Percentiles rank a stretch among this genome's conserved stretches.
Conservation (phyloP, 2,329 filamentous ascomycete genomes). For the Pseudocercospora fuligena region DNA sequence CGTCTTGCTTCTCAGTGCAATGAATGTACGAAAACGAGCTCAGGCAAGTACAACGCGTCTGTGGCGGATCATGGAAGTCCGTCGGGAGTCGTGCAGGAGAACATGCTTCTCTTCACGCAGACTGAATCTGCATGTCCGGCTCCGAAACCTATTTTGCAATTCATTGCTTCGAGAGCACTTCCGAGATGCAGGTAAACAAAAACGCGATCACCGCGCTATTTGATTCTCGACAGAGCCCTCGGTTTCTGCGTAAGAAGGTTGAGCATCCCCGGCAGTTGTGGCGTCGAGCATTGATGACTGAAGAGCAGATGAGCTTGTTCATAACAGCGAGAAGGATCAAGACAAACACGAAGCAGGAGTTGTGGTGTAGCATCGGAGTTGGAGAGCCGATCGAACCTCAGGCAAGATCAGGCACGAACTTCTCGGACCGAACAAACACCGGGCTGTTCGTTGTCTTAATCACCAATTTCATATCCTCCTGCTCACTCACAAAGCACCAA, state of each 20-base stretch:
- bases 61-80: not conserved
- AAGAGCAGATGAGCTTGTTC: too few species aligned
- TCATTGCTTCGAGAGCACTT: too few species aligned
- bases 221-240: not conserved
- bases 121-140: not conserved
- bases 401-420: not conserved
- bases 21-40: too few species aligned
- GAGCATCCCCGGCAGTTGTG: too few species aligned
- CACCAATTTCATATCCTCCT: not conserved
- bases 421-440: not conserved
- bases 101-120: not conserved
- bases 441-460: too few species aligned
- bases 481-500: not conserved
- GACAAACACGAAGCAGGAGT: not conserved
- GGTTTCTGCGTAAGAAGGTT: not conserved
- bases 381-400: not conserved
- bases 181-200: too few species aligned
- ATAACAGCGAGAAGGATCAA: too few species aligned
- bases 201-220: not conserved
- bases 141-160: not conserved
- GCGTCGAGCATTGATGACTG: too few species aligned
- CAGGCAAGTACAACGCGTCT: too few species aligned
- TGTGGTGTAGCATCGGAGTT: not conserved
- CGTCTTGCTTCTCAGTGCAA: not conserved
- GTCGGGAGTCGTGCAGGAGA: not conserved